phyloP scores from a whole-genome alignment of 768 basidiomycete genomes.

The Collybiopsis confluens region DNA sequence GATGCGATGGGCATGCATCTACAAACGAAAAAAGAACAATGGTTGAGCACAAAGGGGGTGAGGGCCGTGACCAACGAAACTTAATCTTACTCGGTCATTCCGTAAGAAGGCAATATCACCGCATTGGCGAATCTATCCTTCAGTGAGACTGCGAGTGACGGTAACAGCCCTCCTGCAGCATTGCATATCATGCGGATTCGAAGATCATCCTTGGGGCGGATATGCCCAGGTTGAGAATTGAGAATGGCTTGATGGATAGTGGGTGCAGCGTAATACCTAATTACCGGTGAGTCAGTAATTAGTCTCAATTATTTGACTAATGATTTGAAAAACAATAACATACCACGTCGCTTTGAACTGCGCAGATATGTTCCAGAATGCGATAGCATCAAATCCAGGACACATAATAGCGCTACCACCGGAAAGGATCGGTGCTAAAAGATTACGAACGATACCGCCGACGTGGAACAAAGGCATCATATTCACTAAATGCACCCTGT shows the following conservation, averaged over 20 bases:
- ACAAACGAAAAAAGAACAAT: no score
- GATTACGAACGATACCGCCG: slow-evolving; percentile 55
- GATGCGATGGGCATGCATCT: slow-evolving; percentile 50
- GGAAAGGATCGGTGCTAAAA: slow-evolving; percentile 54
- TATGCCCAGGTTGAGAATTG: slow-evolving; percentile 27
- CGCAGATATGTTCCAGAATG: slow-evolving; percentile 42
- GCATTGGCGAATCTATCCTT: slow-evolving; percentile 43
- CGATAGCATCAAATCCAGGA: slow-evolving; percentile 46
- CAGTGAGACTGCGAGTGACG: slow-evolving; percentile 45
- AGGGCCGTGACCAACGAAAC: not conserved
- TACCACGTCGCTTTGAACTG: slow-evolving; percentile 46
- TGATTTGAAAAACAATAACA: slow-evolving; percentile 13
- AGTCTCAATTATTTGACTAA: slow-evolving; percentile 1
- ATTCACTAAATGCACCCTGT: slow-evolving; percentile 25
- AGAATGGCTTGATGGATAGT: slow-evolving; percentile 50
- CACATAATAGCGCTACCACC: slow-evolving; percentile 54
- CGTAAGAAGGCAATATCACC: slow-evolving; percentile 55
- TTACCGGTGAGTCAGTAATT: no score
- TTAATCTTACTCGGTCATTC: slow-evolving; percentile 45
- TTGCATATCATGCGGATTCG: slow-evolving; percentile 45
- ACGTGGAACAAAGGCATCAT: slow-evolving; percentile 61
- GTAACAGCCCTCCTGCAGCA: slow-evolving; percentile 50
- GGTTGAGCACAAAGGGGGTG: not conserved
- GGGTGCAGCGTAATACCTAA: slow-evolving; percentile 50
- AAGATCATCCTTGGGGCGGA: slow-evolving; percentile 28